Percentiles rank a stretch among this genome's conserved stretches.
These are phyloP conservation scores for Physaria fendleri DNA, from an alignment of 345 rosid genomes.

Conservation along the genomic window DNA sequence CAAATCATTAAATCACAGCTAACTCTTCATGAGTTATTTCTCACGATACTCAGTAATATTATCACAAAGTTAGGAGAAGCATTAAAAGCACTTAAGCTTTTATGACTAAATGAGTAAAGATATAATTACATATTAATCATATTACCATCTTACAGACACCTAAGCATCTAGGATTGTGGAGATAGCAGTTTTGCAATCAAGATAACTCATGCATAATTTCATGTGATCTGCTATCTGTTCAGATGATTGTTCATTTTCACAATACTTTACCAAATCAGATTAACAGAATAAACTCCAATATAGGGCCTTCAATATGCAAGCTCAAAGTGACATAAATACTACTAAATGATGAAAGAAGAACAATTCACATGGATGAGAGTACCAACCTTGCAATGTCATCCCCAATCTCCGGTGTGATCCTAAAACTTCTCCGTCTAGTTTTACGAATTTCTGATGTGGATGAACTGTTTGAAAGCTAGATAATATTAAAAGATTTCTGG, in stretches of 20 bases:
- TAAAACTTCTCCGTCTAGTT: constrained; percentile 80
- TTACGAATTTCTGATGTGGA: constrained; percentile 77
- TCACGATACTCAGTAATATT: neutral
- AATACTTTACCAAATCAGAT: neutral
- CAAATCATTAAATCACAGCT: constrained; percentile 1
- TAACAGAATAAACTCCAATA: neutral
- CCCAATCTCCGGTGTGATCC: constrained; percentile 95
- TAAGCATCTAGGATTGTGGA: neutral
- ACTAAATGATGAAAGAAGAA: constrained; percentile 10
- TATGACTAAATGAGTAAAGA: neutral
- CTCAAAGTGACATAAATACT: constrained; percentile 8
- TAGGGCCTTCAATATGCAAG: constrained; percentile 10
- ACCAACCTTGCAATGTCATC: constrained; percentile 96
- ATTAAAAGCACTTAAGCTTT: neutral
- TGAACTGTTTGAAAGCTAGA: constrained; percentile 62
- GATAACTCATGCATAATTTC: constrained; percentile 9
- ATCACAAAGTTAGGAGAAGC: neutral
- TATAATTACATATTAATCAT: constrained; percentile 1
- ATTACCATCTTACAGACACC: constrained; percentile 5
- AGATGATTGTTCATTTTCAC: neutral
- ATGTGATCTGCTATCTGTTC: neutral
- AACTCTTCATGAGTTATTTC: constrained; percentile 3
- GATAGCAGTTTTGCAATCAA: neutral
- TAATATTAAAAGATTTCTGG: constrained; percentile 5
- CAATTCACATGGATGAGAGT: constrained; percentile 7